Evolutionary conservation across 495 filamentous ascomycete species (phyloP).

Genomic region (Lepraria neglecta): DNA sequence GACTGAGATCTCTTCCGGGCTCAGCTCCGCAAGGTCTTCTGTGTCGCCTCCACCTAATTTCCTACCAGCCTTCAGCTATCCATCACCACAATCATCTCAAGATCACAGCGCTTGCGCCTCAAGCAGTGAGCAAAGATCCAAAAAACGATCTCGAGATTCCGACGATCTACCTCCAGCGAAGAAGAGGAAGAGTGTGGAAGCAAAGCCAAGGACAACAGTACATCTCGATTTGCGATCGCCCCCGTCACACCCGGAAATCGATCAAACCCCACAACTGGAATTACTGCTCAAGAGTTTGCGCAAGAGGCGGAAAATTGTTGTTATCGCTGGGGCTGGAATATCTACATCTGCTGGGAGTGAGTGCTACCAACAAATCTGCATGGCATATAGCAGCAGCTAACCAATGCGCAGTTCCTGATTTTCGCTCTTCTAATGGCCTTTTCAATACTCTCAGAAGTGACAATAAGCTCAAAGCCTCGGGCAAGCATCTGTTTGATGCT

Average conservation of each 20-base stretch:
- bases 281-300: slow-evolving; percentile 69
- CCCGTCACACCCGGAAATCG: slow-evolving; percentile 38
- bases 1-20: slow-evolving; percentile 45
- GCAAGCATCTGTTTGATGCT: slow-evolving; percentile 94
- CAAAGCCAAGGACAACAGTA: slow-evolving; percentile 68
- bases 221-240: slow-evolving; percentile 61
- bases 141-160: slow-evolving; percentile 33
- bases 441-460: slow-evolving; percentile 77
- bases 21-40: slow-evolving; percentile 52
- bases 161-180: slow-evolving; percentile 63
- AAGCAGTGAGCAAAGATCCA: slow-evolving; percentile 17
- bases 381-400: slow-evolving; percentile 52
- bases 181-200: slow-evolving; percentile 61
- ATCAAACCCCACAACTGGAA: slow-evolving; percentile 55
- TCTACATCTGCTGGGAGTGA: slow-evolving; percentile 92
- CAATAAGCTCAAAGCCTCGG: slow-evolving; percentile 85
- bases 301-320: slow-evolving; percentile 89
- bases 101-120: slow-evolving; percentile 36
- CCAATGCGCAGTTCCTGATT: slow-evolving; percentile 72
- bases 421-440: slow-evolving; percentile 81
- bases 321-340: slow-evolving; percentile 93
- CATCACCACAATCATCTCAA: slow-evolving; percentile 55
- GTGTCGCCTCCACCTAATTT: slow-evolving; percentile 49
- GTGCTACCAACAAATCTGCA: slow-evolving; percentile 45
- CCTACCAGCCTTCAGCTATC: slow-evolving; percentile 34